These are phyloP conservation scores for Ophiobolus disseminans DNA, from an alignment of 2,329 filamentous ascomycete genomes.

Conservation along the genomic window DNA sequence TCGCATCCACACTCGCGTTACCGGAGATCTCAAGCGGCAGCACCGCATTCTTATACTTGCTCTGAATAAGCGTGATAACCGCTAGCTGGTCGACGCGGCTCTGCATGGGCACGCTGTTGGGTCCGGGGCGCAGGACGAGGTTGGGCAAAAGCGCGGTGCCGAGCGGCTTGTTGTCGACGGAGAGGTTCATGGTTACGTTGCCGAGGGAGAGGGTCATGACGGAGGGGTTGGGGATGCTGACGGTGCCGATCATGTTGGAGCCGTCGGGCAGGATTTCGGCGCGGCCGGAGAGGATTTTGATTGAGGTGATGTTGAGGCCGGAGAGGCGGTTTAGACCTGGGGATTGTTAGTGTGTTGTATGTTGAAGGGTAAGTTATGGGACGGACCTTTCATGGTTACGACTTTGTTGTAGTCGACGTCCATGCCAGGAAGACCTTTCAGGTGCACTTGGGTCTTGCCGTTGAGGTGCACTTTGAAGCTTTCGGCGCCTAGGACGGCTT, in stretches of 20 bases:
- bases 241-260: constrained; percentile 68
- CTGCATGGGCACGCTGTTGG: constrained; percentile 63
- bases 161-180: constrained; percentile 59
- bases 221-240: constrained; percentile 69
- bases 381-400: constrained; percentile 63
- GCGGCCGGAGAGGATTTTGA: constrained; percentile 54
- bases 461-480: constrained; percentile 58
- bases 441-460: constrained; percentile 61
- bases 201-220: constrained; percentile 71
- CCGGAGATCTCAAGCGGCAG: constrained; percentile 65
- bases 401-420: constrained; percentile 64
- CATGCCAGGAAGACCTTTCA: constrained; percentile 58
- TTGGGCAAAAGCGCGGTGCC: constrained; percentile 66
- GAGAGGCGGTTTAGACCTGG: constrained; percentile 65
- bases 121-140: constrained; percentile 65
- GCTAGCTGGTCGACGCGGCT: constrained; percentile 60
- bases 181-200: constrained; percentile 68
- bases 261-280: constrained; percentile 50
- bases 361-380: not conserved
- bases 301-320: constrained; percentile 60
- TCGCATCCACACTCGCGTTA: constrained; percentile 60
- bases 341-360: constrained; percentile 4
- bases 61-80: constrained; percentile 55
- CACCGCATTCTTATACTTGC: constrained; percentile 62
- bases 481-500: constrained; percentile 57